Evolutionary conservation across 2,329 filamentous ascomycete genomes (phyloP), one percentile per base, ranked within the genome.

Genomic region (Epichloe coenophiala): DNA sequence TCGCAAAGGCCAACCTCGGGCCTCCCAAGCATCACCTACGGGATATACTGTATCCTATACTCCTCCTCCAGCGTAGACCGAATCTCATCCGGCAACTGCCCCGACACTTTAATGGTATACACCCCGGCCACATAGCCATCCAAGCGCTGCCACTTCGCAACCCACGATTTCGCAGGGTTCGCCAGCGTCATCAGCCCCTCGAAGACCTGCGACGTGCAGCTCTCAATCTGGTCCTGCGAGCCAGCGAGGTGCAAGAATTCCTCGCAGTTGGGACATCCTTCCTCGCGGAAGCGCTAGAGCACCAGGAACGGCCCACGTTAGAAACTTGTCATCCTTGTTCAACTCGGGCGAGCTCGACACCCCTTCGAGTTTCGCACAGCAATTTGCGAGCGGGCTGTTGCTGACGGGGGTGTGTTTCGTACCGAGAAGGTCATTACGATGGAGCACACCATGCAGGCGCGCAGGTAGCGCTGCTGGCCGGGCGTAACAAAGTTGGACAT

Each of bases 361-460:
- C 9, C 27, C 27, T 9, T 8, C 9, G 39, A 38, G 37, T 38
- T 19, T 41, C 6, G 39, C 4, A 41, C 8, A 41, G 17, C 37
- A 12, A 31, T 31, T 21, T 21, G 27, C 27, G 27, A 31, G 8
- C 7, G 17, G 19, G 17, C 9, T 19, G 19, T 38, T 17, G 7
- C 33, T 15, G 21, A 35, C 9, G 33, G 9, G 44, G 44, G 17
- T 19, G 12, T 38, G 13, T 31, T 46, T 65, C 77, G 59, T 72
- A 89, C 86, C 58, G 76, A 76, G 62, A 84, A 81, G 54, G 86
- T 84, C 75, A 91, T 88, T 57, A 97, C 88, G 64, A 97, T 86
- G 50, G 88, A 91, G 80, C 93, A 98, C 59, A 97, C 88, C 89
- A 98, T 96, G 76, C 93, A 98, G 62, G 93, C 93, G 69, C 93